A percentile compares a stretch with the other conserved stretches of the same genome.
These are phyloP conservation scores for Ilex asprella DNA, from an alignment of 257 asterid species.

Conservation along the genomic window DNA sequence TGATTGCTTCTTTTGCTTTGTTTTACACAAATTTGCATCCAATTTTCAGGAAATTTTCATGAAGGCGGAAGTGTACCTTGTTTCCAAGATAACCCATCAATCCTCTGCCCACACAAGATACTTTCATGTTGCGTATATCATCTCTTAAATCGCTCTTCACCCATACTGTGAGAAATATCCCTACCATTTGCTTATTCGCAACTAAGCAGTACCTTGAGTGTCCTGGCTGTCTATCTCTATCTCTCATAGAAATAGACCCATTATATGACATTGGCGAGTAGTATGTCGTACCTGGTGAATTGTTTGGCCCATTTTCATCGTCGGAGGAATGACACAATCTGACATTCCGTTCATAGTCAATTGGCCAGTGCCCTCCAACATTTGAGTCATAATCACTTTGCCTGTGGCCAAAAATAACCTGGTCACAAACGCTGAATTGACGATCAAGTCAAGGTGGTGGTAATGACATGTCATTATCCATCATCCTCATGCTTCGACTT, in stretches of 20 bases:
- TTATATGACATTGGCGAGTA: conserved; percentile 44
- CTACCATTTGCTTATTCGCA: conserved; percentile 97
- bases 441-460: conserved; percentile 65
- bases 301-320: conserved; percentile 55
- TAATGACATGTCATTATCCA: conserved; percentile 43
- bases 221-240: conserved; percentile 37
- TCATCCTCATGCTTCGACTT: conserved; percentile 76
- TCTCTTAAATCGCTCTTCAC: conserved; percentile 67
- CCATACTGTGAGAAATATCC: conserved; percentile 88
- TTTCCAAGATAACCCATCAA: conserved; percentile 98
- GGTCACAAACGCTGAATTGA: conserved; percentile 75
- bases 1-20: conserved; percentile 9
- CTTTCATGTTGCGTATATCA: conserved; percentile 71
- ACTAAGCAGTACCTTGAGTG: conserved; percentile 72
- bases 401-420: conserved; percentile 53
- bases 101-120: conserved; percentile 95
- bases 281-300: conserved; percentile 40
- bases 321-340: conserved; percentile 58
- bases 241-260: conserved; percentile 42
- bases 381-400: conserved; percentile 43
- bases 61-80: conserved; percentile 48
- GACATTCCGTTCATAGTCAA: conserved; percentile 30
- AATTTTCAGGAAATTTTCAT: conserved; percentile 10
- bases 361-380: conserved; percentile 32
- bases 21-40: not conserved